Conservation (phyloP, 139 green algal species). For the Diplosphaera chodatii region DNA sequence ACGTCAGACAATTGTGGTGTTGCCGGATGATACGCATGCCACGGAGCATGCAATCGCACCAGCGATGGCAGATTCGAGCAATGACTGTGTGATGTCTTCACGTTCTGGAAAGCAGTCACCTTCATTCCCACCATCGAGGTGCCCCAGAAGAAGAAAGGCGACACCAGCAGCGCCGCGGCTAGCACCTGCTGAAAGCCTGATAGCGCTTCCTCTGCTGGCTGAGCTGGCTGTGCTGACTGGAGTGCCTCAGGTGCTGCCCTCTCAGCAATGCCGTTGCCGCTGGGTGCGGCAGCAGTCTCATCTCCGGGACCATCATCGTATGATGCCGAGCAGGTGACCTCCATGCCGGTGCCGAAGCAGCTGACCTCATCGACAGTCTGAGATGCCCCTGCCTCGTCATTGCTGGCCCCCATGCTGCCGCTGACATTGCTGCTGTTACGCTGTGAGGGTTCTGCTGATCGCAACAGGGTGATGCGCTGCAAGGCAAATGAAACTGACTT, state of each 20-base stretch:
- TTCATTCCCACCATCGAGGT: slow-evolving; percentile 95
- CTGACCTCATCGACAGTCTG: background rate
- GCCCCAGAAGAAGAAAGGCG: slow-evolving; percentile 96
- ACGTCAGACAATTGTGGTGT: too few relatives aligned
- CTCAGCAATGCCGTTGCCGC: background rate
- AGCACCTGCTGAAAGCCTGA: slow-evolving; percentile 21
- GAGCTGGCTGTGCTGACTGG: too few relatives aligned
- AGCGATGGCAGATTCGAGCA: too few relatives aligned
- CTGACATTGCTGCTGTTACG: background rate
- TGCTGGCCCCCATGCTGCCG: background rate
- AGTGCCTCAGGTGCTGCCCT: too few relatives aligned
- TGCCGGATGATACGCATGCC: too few relatives aligned
- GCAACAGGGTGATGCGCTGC: too few relatives aligned
- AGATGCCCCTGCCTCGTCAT: too few relatives aligned
- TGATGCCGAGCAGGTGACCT: slow-evolving; percentile 28
- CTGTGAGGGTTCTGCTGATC: background rate
- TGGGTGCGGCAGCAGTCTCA: background rate
- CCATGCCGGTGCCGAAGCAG: slow-evolving; percentile 36
- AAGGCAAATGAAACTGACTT: too few relatives aligned
- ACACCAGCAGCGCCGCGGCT: slow-evolving; percentile 61
- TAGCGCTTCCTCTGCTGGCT: too few relatives aligned
- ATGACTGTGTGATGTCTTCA: too few relatives aligned
- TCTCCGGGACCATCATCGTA: slow-evolving; percentile 9
- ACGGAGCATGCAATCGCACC: too few relatives aligned
- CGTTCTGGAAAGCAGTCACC: slow-evolving; percentile 19